Evolutionary conservation across 371 early-diverging fungal species (phyloP).

Genomic region (Mortierella sp.): DNA sequence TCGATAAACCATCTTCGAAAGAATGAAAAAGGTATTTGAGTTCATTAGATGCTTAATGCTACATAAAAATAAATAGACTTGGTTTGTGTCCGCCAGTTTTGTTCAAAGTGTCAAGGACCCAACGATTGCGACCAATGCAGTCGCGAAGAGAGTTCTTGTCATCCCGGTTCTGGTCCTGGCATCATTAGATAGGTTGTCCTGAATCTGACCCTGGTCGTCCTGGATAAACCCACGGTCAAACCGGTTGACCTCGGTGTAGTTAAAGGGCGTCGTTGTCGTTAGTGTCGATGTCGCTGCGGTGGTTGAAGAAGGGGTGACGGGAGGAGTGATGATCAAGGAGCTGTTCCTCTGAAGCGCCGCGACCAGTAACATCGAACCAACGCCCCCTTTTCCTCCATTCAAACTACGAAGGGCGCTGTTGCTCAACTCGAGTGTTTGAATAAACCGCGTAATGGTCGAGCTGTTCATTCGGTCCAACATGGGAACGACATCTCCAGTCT

Average conservation of each 20-base stretch:
- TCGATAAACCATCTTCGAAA: not conserved
- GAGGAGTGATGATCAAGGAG: not conserved
- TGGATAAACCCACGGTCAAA: not conserved
- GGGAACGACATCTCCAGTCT: not conserved
- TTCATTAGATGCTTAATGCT: slow-evolving; percentile 2
- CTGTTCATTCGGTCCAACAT: slow-evolving; percentile 11
- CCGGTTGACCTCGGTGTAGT: not conserved
- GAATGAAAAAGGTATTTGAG: not conserved
- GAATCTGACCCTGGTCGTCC: not conserved
- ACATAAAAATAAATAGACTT: not conserved
- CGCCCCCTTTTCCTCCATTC: not conserved
- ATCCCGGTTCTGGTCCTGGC: not conserved
- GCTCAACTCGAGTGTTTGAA: slow-evolving; percentile 12
- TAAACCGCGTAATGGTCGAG: not conserved
- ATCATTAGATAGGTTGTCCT: slow-evolving; percentile 13
- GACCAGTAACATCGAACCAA: not conserved
- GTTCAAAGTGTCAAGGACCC: not conserved
- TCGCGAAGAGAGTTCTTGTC: not conserved
- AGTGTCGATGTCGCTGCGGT: not conserved
- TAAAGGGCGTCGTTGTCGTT: not conserved
- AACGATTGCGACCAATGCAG: not conserved
- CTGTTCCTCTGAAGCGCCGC: not conserved
- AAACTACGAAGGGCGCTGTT: not conserved
- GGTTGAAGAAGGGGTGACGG: not conserved
- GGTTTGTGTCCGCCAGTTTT: not conserved